These are phyloP conservation scores for Larix kaempferi DNA, from an alignment of 75 land plant genomes.

Conservation along the genomic window DNA sequence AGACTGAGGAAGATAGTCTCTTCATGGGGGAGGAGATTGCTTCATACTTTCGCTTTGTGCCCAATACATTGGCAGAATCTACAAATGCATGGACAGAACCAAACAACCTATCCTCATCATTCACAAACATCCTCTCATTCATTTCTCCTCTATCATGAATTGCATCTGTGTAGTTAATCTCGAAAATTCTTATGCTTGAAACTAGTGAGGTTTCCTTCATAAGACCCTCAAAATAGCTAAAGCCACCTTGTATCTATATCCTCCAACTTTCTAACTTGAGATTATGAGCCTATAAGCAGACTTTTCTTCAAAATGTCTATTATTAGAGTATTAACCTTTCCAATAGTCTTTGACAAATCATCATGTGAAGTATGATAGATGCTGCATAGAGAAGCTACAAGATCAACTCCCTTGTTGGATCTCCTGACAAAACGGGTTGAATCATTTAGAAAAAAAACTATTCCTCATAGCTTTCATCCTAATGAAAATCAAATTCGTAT, in stretches of 20 bases:
- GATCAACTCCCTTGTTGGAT: constrained; percentile 20
- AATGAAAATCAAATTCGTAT: no score
- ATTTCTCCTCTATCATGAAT: constrained; percentile 26
- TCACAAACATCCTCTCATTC: constrained; percentile 38
- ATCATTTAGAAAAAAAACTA: constrained; percentile 25
- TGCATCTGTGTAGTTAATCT: constrained; percentile 28
- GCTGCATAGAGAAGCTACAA: constrained; percentile 35
- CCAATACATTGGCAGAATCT: constrained; percentile 8
- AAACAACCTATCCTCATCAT: constrained; percentile 22
- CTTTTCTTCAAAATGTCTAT: constrained; percentile 14
- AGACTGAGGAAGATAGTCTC: no score
- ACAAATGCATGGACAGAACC: constrained; percentile 6
- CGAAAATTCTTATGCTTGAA: constrained; percentile 25
- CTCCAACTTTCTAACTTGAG: constrained; percentile 14
- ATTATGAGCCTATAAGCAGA: background rate
- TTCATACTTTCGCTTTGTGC: constrained; percentile 12
- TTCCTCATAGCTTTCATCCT: no score
- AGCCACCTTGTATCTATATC: constrained; percentile 35
- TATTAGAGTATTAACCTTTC: constrained; percentile 23
- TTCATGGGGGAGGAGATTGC: no score
- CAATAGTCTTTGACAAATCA: constrained; percentile 25
- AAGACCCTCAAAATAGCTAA: constrained; percentile 30
- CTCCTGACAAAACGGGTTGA: constrained; percentile 17
- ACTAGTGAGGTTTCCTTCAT: constrained; percentile 22
- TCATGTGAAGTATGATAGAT: constrained; percentile 27